These are phyloP conservation scores for Akanthomyces dipterigenus DNA, from an alignment of 2,329 filamentous ascomycete genomes.

Conservation along the genomic window DNA sequence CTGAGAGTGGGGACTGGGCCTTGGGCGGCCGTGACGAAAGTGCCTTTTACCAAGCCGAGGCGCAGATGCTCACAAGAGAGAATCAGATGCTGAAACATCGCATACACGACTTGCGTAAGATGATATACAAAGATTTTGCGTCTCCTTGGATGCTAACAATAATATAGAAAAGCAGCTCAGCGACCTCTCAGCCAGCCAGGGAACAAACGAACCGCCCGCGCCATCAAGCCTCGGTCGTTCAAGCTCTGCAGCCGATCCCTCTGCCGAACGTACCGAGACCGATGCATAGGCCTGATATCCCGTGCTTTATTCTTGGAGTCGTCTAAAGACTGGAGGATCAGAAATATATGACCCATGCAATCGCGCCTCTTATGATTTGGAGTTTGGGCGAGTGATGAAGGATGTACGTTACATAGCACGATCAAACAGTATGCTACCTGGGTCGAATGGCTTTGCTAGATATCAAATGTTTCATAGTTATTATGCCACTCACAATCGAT, in stretches of 20 bases:
- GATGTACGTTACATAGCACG: constrained; percentile 3
- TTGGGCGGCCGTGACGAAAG: constrained; percentile 65
- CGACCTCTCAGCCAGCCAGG: constrained; percentile 30
- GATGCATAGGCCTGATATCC: not conserved
- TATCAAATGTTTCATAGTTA: not conserved
- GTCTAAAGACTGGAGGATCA: not conserved
- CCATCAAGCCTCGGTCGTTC: constrained; percentile 43
- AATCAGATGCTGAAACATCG: constrained; percentile 76
- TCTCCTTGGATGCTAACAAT: constrained; percentile 15
- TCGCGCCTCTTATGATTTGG: not conserved
- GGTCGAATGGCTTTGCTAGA: constrained; percentile 1
- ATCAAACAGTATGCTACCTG: not conserved
- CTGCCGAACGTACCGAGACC: constrained; percentile 28
- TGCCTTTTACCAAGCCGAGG: constrained; percentile 77
- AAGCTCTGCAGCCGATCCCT: constrained; percentile 36
- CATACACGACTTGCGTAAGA: constrained; percentile 62
- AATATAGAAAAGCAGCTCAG: constrained; percentile 44
- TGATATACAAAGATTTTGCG: not conserved
- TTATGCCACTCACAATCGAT: not conserved
- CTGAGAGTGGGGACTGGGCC: constrained; percentile 53
- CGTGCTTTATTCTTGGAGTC: not conserved
- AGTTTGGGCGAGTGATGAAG: not conserved
- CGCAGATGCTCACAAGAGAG: constrained; percentile 68
- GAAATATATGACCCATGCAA: not conserved
- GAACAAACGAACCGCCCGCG: constrained; percentile 38